Evolutionary conservation across 805 yeast genomes (phyloP).

Genomic region (Candida nanaspora): DNA sequence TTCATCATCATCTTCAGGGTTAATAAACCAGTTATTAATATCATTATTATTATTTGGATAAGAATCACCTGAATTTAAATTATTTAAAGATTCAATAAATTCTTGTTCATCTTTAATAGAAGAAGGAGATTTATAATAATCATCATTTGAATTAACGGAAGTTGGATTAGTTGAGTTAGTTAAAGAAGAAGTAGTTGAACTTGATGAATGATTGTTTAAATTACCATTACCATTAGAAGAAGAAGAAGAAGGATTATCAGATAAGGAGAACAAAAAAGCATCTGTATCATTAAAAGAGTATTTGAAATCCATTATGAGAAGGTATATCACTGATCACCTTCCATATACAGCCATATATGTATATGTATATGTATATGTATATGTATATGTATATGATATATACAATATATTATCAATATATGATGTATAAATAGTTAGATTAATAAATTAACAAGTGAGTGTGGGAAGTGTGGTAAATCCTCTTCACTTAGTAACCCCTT

Average conservation of each 20-base stretch:
- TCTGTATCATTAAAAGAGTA: constrained; percentile 22
- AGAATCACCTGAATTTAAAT: not conserved
- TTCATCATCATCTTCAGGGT: too few species aligned
- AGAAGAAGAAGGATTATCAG: too few species aligned
- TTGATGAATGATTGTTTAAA: not conserved
- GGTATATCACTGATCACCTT: too few species aligned
- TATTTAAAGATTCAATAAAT: not conserved
- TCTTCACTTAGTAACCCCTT: too few species aligned
- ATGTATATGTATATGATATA: too few species aligned
- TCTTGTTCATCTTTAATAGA: not conserved
- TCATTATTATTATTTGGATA: not conserved
- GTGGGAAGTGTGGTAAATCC: too few species aligned
- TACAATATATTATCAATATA: too few species aligned
- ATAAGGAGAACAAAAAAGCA: constrained; percentile 19
- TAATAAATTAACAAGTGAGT: too few species aligned
- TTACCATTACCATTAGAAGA: too few species aligned
- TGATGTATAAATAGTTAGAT: too few species aligned
- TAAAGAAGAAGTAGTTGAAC: not conserved
- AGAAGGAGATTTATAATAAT: not conserved
- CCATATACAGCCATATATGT: too few species aligned
- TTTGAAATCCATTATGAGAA: constrained; percentile 14
- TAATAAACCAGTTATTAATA: not conserved
- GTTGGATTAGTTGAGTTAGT: not conserved
- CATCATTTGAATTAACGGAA: not conserved
- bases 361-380: too few species aligned